Percentiles rank a stretch among this genome's conserved stretches.
Evolutionary conservation across 306 rosid genomes (phyloP).

Genomic region (Dalbergia oliveri): DNA sequence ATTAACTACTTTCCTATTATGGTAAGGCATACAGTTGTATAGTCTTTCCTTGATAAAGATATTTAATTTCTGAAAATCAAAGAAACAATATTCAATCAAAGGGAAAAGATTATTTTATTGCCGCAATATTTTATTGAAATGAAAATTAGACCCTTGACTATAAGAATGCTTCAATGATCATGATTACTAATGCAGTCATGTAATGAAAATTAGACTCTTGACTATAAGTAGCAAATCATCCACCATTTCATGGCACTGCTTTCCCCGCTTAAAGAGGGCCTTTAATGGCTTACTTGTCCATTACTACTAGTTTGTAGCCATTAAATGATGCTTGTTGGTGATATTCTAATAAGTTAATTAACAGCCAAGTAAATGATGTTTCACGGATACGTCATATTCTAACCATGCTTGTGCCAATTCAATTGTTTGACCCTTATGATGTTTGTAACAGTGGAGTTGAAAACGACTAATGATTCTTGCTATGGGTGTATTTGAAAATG

Average conservation of each 20-base stretch:
- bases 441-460: background rate
- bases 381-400: background rate
- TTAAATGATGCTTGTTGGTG: background rate
- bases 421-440: slow-evolving; percentile 1
- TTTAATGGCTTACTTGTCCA: background rate
- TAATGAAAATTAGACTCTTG: too few species aligned
- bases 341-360: too few species aligned
- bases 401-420: background rate
- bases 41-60: too few species aligned
- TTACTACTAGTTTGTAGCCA: slow-evolving; percentile 8
- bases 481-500: background rate
- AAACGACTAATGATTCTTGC: slow-evolving; percentile 31
- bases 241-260: background rate
- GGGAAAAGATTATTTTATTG: background rate
- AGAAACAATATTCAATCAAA: background rate
- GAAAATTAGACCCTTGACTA: slow-evolving; percentile 4
- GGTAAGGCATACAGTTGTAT: too few species aligned
- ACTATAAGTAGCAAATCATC: background rate
- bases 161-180: background rate
- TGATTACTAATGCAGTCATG: background rate
- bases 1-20: background rate
- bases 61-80: background rate
- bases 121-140: background rate
- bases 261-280: background rate
- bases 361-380: background rate